Evolutionary conservation across 192 early-diverging fungal species (phyloP), one percentile per base, ranked within the genome.

Genomic region (Dissophora globulifera): DNA sequence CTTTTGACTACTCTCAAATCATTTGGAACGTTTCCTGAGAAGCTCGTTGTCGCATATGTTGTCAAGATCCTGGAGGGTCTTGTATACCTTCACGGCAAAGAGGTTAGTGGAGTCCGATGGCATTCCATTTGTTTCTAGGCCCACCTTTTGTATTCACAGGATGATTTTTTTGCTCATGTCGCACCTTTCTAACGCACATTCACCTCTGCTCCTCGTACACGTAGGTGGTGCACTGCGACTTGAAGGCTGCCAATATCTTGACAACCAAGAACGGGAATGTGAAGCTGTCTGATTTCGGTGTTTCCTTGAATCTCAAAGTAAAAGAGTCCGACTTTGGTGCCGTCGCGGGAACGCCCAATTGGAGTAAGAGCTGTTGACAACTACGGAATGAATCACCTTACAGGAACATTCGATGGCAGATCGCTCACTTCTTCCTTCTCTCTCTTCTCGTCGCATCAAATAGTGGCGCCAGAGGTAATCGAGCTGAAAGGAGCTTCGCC

Each of bases 241-340:
- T 99, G 23, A 99, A 99, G 79, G 95, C 94, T 3, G 95, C 96
- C 47, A 99, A 99, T 78, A 94, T 99, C 49, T 75, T 99, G 41
- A 93, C 94, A 0, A 99, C 97, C n/a, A 99, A 99, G 64, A 90
- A 90, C 27, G 97, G 96, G 1, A 90, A 94, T 69, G 94, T 96
- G 5, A 99, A 99, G 72, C 82, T 99, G 30, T 91, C 94, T 0
- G 97, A 99, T 67, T 99, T 99, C 85, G 97, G 97, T 35, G 95
- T 99, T 11, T 94, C 95, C 17, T 84, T 93, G 31, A 94, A 96
- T 46, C 87, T 97, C 20, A 83, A 87, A 2, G 84, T 76, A 53
- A 85, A 86, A 15, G 90, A 91, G 49, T 88, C 89, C 22, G 89
- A 92, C 53, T 81, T 83, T 58, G 82, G 82, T 27, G 76, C 83